Conservation (phyloP, 495 filamentous ascomycete genomes). For the Bacidia rubella region DNA sequence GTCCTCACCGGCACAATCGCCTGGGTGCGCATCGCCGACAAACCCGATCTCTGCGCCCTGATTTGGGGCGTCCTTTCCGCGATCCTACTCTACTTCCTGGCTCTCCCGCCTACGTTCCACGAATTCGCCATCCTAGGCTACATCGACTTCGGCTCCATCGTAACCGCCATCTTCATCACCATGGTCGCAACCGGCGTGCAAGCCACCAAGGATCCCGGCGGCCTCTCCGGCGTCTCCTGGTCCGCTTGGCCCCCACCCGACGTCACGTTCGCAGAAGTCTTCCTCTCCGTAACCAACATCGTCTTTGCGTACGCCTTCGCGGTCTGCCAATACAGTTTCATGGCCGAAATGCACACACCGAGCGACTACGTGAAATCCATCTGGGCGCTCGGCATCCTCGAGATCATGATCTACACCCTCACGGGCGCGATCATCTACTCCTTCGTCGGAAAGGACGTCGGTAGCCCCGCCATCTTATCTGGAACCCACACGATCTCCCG, state of each 20-base stretch:
- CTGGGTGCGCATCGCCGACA: slow-evolving; percentile 46
- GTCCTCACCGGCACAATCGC: slow-evolving; percentile 57
- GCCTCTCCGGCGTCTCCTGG: slow-evolving; percentile 24
- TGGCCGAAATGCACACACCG: slow-evolving; percentile 60
- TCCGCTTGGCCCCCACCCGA: slow-evolving; percentile 27
- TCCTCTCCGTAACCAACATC: slow-evolving; percentile 55
- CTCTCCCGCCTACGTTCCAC: slow-evolving; percentile 41
- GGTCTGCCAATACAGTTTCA: slow-evolving; percentile 57
- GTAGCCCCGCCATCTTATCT: slow-evolving; percentile 55
- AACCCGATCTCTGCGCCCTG: slow-evolving; percentile 43
- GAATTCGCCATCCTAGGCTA: slow-evolving; percentile 46
- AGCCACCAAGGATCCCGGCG: slow-evolving; percentile 23
- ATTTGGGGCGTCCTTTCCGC: slow-evolving; percentile 48
- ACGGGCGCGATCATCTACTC: slow-evolving; percentile 55
- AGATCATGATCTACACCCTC: slow-evolving; percentile 50
- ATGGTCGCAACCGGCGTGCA: slow-evolving; percentile 48
- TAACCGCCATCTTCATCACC: slow-evolving; percentile 50
- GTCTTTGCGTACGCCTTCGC: slow-evolving; percentile 51
- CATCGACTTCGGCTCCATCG: slow-evolving; percentile 48
- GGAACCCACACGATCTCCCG: slow-evolving; percentile 49
- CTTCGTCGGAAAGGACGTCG: slow-evolving; percentile 53
- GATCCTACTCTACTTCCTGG: slow-evolving; percentile 43
- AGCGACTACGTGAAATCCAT: slow-evolving; percentile 46
- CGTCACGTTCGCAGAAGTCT: slow-evolving; percentile 23
- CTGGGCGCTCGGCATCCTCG: slow-evolving; percentile 39